phyloP scores from a whole-genome alignment of 2,329 filamentous ascomycete species.

The Cercospora brassicicola region DNA sequence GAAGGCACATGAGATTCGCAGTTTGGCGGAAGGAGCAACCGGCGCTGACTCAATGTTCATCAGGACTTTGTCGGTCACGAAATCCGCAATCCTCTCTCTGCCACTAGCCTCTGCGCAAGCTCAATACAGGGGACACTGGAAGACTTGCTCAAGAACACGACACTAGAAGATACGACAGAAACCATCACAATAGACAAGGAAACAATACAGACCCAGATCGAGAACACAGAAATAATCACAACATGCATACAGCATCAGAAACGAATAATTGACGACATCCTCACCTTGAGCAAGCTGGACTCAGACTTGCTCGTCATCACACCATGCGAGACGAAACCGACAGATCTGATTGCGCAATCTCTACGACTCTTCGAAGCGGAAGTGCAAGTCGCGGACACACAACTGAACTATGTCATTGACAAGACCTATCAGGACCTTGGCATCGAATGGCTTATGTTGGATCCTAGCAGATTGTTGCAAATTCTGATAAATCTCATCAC shows the following conservation, averaged over 20 bases:
- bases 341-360: slow-evolving; percentile 38
- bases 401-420: slow-evolving; percentile 30
- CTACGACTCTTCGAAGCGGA: slow-evolving; percentile 45
- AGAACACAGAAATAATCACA: slow-evolving; percentile 36
- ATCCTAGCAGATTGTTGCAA: slow-evolving; percentile 29
- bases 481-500: slow-evolving; percentile 27
- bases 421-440: slow-evolving; percentile 11
- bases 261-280: slow-evolving; percentile 50
- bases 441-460: slow-evolving; percentile 25
- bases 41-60: background rate
- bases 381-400: slow-evolving; percentile 37
- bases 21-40: background rate
- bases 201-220: slow-evolving; percentile 23
- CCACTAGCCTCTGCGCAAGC: slow-evolving; percentile 43
- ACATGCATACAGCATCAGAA: slow-evolving; percentile 38
- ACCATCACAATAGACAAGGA: slow-evolving; percentile 10
- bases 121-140: slow-evolving; percentile 16
- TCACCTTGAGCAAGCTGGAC: slow-evolving; percentile 46
- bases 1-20: background rate
- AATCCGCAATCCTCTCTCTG: slow-evolving; percentile 47
- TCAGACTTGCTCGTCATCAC: slow-evolving; percentile 40
- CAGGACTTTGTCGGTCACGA: slow-evolving; percentile 38
- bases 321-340: slow-evolving; percentile 40
- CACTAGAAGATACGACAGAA: slow-evolving; percentile 12
- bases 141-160: slow-evolving; percentile 8